A percentile compares a stretch with the other conserved stretches of the same genome.
Evolutionary conservation across 2,329 filamentous ascomycete species (phyloP).

Genomic region (Trichoderma sp.): DNA sequence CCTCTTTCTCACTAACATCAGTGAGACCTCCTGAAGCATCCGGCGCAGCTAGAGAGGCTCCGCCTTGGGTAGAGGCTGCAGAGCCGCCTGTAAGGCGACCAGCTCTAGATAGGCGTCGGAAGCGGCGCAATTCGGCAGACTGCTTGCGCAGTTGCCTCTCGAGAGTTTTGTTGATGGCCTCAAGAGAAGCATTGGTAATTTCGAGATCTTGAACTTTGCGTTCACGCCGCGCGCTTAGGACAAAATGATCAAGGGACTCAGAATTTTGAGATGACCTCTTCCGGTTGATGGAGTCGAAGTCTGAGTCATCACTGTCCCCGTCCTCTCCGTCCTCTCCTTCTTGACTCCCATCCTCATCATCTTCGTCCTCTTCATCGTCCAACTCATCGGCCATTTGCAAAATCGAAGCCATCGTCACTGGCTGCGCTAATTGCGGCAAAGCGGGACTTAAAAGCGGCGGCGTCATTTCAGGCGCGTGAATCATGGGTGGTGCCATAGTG

Average conservation of each 20-base stretch:
- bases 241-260: slow-evolving; percentile 69
- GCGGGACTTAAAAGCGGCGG: slow-evolving; percentile 24
- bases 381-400: slow-evolving; percentile 56
- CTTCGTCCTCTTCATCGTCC: slow-evolving; percentile 30
- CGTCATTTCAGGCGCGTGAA: slow-evolving; percentile 38
- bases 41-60: slow-evolving; percentile 43
- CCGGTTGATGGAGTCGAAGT: slow-evolving; percentile 51
- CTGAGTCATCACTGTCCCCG: slow-evolving; percentile 34
- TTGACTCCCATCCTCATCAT: slow-evolving; percentile 23
- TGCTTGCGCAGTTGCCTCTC: slow-evolving; percentile 91
- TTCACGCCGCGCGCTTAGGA: slow-evolving; percentile 84
- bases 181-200: slow-evolving; percentile 91
- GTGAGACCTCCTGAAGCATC: slow-evolving; percentile 46
- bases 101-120: slow-evolving; percentile 77
- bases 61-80: slow-evolving; percentile 44
- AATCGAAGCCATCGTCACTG: slow-evolving; percentile 53
- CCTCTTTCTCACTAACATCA: slow-evolving; percentile 46
- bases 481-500: slow-evolving; percentile 33
- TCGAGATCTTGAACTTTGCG: slow-evolving; percentile 94
- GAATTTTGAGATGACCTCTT: slow-evolving; percentile 53
- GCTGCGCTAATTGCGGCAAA: slow-evolving; percentile 29
- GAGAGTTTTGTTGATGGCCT: slow-evolving; percentile 90
- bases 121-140: slow-evolving; percentile 81
- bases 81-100: slow-evolving; percentile 66
- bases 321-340: slow-evolving; percentile 27